phyloP scores from a whole-genome alignment of 1,284 basidiomycete species.

The Leucoagaricus sp. region DNA sequence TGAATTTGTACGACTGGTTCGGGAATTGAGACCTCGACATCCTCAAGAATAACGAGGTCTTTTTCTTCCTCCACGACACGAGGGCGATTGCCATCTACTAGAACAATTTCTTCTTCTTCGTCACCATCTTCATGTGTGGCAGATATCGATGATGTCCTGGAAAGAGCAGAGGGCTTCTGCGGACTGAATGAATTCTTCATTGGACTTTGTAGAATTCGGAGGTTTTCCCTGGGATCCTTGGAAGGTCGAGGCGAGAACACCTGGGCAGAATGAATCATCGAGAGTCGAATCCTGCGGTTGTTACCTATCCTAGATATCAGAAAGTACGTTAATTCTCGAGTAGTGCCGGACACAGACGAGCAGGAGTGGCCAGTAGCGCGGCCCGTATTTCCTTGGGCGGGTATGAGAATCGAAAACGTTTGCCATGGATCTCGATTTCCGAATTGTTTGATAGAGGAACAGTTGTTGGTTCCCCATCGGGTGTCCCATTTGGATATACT shows the following conservation, averaged over 20 bases:
- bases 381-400: constrained; percentile 72
- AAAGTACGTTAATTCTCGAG: background rate
- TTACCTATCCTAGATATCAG: constrained; percentile 27
- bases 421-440: constrained; percentile 64
- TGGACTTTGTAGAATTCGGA: constrained; percentile 60
- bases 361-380: constrained; percentile 52
- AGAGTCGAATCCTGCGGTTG: constrained; percentile 58
- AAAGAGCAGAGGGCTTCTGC: constrained; percentile 25
- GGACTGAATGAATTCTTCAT: constrained; percentile 48
- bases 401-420: constrained; percentile 68
- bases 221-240: constrained; percentile 58
- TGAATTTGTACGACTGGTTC: constrained; percentile 17
- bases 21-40: constrained; percentile 42
- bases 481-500: constrained; percentile 48
- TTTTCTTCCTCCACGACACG: constrained; percentile 68
- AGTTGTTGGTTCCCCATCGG: constrained; percentile 42
- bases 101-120: constrained; percentile 53
- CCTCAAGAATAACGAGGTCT: constrained; percentile 72
- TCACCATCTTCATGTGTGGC: constrained; percentile 24
- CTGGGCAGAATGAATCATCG: constrained; percentile 72
- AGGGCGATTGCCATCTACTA: constrained; percentile 68
- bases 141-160: constrained; percentile 23
- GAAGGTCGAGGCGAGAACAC: constrained; percentile 69
- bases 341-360: constrained; percentile 31
- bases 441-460: constrained; percentile 66